A percentile compares a stretch with the other conserved stretches of the same genome.
Conservation (phyloP, 768 basidiomycete species). For the Sporobolomyces phaffii region DNA sequence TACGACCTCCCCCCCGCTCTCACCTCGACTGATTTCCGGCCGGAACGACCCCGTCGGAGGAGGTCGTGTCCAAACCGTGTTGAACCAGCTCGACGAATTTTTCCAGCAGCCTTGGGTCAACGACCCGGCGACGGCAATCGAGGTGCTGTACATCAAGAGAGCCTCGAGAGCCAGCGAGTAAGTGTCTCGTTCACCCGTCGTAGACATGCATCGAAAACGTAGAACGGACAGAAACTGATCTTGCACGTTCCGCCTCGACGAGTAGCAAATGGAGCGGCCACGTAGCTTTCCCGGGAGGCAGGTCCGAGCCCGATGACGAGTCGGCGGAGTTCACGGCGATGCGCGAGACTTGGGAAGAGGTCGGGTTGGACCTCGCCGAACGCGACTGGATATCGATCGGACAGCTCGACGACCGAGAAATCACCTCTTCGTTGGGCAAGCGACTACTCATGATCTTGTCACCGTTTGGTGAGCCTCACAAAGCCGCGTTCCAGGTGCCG, state of each 20-base stretch:
- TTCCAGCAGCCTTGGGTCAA: constrained; percentile 86
- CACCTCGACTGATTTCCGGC: too few relatives aligned
- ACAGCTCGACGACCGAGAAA: constrained; percentile 94
- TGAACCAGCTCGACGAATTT: constrained; percentile 49
- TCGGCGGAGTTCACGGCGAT: constrained; percentile 89
- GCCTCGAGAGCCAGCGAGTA: constrained; percentile 50
- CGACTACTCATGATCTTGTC: constrained; percentile 95
- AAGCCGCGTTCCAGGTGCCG: too few relatives aligned
- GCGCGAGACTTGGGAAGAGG: constrained; percentile 98
- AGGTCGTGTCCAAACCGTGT: constrained; percentile 1
- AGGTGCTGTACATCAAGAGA: constrained; percentile 82
- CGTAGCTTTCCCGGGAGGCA: constrained; percentile 92
- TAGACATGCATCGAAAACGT: too few relatives aligned
- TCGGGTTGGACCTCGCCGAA: constrained; percentile 93
- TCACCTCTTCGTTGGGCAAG: constrained; percentile 94
- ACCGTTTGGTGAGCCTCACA: constrained; percentile 55
- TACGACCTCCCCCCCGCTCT: too few relatives aligned
- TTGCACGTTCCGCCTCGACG: too few relatives aligned
- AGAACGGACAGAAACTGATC: too few relatives aligned
- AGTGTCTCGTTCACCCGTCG: too few relatives aligned
- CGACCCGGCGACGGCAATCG: constrained; percentile 67
- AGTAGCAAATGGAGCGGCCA: constrained; percentile 58
- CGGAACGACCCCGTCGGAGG: too few relatives aligned
- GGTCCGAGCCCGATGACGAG: constrained; percentile 87
- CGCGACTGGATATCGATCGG: constrained; percentile 79